Percentiles rank a stretch among this genome's conserved stretches.
Conservation (phyloP, 768 basidiomycete genomes). For the Sistotremastrum niveocremeum region DNA sequence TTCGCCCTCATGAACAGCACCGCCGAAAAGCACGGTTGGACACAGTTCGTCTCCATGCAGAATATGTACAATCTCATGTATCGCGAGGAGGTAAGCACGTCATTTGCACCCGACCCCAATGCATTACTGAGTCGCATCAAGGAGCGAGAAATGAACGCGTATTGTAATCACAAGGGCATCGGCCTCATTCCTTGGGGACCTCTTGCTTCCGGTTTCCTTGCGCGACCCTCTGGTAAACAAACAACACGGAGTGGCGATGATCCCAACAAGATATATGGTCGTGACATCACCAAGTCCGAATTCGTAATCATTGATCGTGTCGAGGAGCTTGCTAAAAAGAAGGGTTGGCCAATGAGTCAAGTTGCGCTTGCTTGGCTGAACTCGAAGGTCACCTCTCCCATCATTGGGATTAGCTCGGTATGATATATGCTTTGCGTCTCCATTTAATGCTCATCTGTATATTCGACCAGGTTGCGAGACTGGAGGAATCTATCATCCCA, state of each 20-base stretch:
- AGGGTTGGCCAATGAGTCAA: constrained; percentile 24
- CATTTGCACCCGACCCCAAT: background rate
- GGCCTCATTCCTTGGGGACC: constrained; percentile 30
- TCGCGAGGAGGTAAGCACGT: constrained; percentile 23
- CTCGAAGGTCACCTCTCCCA: constrained; percentile 22
- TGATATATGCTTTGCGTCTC: background rate
- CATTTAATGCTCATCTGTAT: background rate
- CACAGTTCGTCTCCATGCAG: constrained; percentile 35
- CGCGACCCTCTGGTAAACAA: constrained; percentile 10
- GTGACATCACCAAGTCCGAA: constrained; percentile 11
- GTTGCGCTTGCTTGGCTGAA: constrained; percentile 24
- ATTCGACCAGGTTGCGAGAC: background rate
- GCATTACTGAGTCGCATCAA: background rate
- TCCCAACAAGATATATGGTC: constrained; percentile 3
- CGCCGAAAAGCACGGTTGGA: constrained; percentile 15
- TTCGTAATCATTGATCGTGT: constrained; percentile 16
- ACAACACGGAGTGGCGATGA: background rate
- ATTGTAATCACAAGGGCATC: constrained; percentile 17
- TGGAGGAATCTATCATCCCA: background rate
- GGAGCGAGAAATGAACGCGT: constrained; percentile 23
- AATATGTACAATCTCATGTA: constrained; percentile 30
- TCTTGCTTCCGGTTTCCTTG: constrained; percentile 15
- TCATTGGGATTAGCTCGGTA: constrained; percentile 20
- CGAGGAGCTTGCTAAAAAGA: constrained; percentile 23
- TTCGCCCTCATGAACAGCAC: constrained; percentile 10